Percentiles rank a stretch among this genome's conserved stretches.
These are phyloP conservation scores for Pogostemon cablin DNA, from an alignment of 257 asterid species.

Conservation along the genomic window DNA sequence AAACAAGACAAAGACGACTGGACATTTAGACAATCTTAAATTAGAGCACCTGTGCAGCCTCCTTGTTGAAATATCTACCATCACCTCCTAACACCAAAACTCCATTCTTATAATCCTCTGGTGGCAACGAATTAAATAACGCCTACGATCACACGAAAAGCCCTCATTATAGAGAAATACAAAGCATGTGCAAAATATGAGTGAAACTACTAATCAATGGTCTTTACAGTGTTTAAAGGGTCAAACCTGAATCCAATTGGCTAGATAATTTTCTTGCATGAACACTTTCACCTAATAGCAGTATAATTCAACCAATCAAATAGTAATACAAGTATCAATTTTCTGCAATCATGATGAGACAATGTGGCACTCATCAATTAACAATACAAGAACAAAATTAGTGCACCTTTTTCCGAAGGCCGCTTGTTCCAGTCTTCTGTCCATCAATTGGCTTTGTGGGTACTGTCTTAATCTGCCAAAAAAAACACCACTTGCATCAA, in stretches of 20 bases:
- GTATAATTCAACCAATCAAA: conserved; percentile 33
- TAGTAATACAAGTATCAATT: conserved; percentile 20
- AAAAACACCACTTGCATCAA: neutral
- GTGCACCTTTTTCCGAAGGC: conserved; percentile 88
- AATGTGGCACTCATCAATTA: conserved; percentile 26
- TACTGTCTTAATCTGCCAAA: conserved; percentile 58
- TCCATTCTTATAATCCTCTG: conserved; percentile 80
- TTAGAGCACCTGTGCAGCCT: conserved; percentile 85
- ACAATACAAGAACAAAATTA: conserved; percentile 13
- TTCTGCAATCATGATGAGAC: conserved; percentile 23
- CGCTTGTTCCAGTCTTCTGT: conserved; percentile 97
- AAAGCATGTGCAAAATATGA: neutral
- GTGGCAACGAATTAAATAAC: conserved; percentile 79
- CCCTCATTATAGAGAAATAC: conserved; percentile 26
- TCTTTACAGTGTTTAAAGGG: conserved; percentile 23
- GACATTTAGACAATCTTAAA: neutral
- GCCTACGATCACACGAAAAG: conserved; percentile 56
- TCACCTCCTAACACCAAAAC: conserved; percentile 92
- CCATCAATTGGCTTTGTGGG: conserved; percentile 89
- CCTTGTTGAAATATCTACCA: conserved; percentile 89
- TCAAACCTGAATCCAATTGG: conserved; percentile 97
- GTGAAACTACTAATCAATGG: neutral
- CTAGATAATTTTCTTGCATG: conserved; percentile 87
- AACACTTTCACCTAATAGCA: conserved; percentile 74
- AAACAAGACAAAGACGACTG: conserved; percentile 8